A percentile compares a stretch with the other conserved stretches of the same genome.
These are phyloP conservation scores for Pinus tabuliformis DNA, from an alignment of 75 land plant species.

Conservation along the genomic window DNA sequence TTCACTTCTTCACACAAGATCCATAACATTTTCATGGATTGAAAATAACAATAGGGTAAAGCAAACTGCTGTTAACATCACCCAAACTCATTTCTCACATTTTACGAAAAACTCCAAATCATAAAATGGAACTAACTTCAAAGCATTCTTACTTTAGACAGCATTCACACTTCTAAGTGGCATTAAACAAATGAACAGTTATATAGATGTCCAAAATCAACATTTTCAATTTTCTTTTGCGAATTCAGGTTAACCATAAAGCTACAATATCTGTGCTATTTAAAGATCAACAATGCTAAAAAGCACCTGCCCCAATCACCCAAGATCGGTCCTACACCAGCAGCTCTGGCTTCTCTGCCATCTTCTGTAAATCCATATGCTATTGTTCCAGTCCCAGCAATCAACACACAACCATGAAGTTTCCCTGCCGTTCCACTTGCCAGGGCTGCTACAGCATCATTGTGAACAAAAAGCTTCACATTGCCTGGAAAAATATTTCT, in stretches of 20 bases:
- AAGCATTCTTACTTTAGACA: background rate
- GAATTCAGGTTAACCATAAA: background rate
- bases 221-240: background rate
- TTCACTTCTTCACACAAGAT: background rate
- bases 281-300: slow-evolving; percentile 1
- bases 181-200: background rate
- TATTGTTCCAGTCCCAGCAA: slow-evolving; percentile 91
- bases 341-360: slow-evolving; percentile 80
- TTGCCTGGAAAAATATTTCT: slow-evolving; percentile 73
- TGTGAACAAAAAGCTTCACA: slow-evolving; percentile 68
- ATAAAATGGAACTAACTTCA: background rate
- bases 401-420: slow-evolving; percentile 88
- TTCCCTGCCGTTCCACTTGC: slow-evolving; percentile 94
- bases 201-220: slow-evolving; percentile 1
- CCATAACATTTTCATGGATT: background rate
- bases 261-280: background rate
- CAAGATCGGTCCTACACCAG: slow-evolving; percentile 87
- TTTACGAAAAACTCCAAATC: background rate
- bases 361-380: slow-evolving; percentile 82
- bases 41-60: background rate
- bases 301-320: slow-evolving; percentile 97
- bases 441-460: slow-evolving; percentile 95
- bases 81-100: background rate
- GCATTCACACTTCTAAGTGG: background rate
- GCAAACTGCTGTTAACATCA: background rate